phyloP scores from a whole-genome alignment of 345 rosid species.

The Melaleuca alternifolia region DNA sequence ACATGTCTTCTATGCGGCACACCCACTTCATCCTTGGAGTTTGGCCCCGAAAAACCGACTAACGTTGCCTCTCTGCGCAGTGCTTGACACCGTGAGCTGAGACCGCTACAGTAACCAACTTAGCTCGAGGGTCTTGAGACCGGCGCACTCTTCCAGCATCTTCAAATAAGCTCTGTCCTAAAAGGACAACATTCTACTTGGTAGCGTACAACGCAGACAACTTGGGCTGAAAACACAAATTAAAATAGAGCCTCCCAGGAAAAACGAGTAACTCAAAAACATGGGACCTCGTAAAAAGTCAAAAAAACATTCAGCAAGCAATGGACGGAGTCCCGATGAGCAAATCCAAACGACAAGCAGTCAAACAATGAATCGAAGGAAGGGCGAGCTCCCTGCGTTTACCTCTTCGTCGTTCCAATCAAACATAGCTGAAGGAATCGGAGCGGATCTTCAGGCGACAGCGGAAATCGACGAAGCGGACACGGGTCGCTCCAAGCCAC shows the following conservation, averaged over 20 bases:
- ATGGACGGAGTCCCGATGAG: not conserved
- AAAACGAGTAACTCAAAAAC: not conserved
- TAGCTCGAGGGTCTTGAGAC: not conserved
- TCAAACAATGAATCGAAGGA: not conserved
- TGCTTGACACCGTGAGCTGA: not conserved
- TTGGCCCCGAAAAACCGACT: not conserved
- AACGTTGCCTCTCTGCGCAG: not conserved
- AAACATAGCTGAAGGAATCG: conserved; percentile 53
- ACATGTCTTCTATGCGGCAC: not conserved
- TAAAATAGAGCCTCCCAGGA: not conserved
- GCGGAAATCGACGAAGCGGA: conserved; percentile 2
- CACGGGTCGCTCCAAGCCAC: not conserved
- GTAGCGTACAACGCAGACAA: not conserved
- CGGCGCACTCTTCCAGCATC: not conserved
- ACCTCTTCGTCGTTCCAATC: conserved; percentile 99
- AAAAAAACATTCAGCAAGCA: not conserved
- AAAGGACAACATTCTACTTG: not conserved
- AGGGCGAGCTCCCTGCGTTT: not conserved
- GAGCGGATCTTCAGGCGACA: conserved; percentile 11
- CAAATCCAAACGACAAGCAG: not conserved
- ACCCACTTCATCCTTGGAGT: not conserved
- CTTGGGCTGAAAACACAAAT: not conserved
- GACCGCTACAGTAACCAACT: not conserved
- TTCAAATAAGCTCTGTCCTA: not conserved
- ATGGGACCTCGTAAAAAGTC: not conserved